Base-by-base conservation (phyloP, 768 basidiomycete species). In the Lactifluus piperatus region DNA sequence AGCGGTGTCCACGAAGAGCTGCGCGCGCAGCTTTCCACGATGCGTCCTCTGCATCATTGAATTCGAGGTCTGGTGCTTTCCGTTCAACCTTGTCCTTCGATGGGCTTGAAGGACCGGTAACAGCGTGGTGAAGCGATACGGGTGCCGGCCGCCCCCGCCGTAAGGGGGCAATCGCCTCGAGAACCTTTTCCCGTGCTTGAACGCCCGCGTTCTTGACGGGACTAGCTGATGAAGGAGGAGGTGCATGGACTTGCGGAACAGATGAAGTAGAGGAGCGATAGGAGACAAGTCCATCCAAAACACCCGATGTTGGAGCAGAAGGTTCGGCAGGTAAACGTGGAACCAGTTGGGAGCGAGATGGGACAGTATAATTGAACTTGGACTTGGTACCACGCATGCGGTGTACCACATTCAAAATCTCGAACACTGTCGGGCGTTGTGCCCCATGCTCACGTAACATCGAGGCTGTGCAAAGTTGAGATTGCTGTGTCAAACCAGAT, bases 371-470 rank as follows among this genome's bases (percentile, higher is more conserved):
- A 39, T 81, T 74, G 67, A 86, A 88, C 39, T 81, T 79, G 7
- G 93, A 90, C 69, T 83, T 88, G 1, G 92, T 92, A 11, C 94
- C 92, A 22, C 94, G 86, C 66, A 97, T 80, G 30, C 79, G 78
- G 73, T 97, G 97, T 1, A 94, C 90, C 59, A 82, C 81, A 47
- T 79, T 75, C 45, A 98, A 83, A 14, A 95, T 73, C 66, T 97
- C 91, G 66, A 94, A 97, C 16, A 91, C 87, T 14, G 83, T 81
- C 10, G 95, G 97, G 16, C 97, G 80, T 64, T 90, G 86, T 3
- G 82, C 70, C 2, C 94, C 92, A 62, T 93, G 87, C 68, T 98
- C 97, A 51, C 87, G 84, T 26, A 99, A 81, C 91, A 97, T 97
- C 5, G 90, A 91, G 0, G 78, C 93, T 97, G 65, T 24, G 39